Conservation (phyloP, 257 asterid species). For the Fraxinus cuspidata region DNA sequence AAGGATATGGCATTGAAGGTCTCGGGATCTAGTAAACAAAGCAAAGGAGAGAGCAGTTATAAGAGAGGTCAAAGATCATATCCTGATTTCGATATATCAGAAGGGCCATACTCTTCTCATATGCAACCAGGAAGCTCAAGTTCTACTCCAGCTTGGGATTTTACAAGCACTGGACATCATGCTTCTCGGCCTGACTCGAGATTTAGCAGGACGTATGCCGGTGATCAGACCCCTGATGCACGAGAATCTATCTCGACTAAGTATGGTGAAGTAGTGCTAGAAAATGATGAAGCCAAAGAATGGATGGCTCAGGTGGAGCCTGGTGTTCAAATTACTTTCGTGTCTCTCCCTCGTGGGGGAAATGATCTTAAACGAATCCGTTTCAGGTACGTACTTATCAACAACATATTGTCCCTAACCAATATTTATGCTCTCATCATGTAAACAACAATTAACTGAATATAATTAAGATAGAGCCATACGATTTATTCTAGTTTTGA, state of each 20-base stretch:
- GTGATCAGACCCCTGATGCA: not conserved
- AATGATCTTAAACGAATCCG: not conserved
- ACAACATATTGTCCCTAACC: too few species aligned
- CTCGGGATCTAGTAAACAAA: conserved; percentile 19
- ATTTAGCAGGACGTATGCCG: not conserved
- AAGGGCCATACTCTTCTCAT: conserved; percentile 10
- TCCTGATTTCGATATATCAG: conserved; percentile 24
- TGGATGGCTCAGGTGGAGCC: not conserved
- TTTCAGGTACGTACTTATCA: not conserved
- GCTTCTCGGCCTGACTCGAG: conserved; percentile 40
- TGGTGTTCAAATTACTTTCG: not conserved
- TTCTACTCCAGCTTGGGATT: conserved; percentile 82
- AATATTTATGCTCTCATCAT: too few species aligned
- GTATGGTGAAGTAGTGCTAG: not conserved
- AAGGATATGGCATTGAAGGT: conserved; percentile 24
- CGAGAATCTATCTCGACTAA: not conserved
- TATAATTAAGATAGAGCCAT: not conserved
- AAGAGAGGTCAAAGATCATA: conserved; percentile 11
- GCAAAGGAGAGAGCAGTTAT: conserved; percentile 18
- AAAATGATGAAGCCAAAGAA: not conserved
- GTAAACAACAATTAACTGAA: too few species aligned
- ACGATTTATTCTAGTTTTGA: not conserved
- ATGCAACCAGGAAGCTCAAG: conserved; percentile 15
- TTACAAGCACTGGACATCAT: conserved; percentile 43
- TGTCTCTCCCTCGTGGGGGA: not conserved